Base-by-base conservation (phyloP, 305 asterid species). In the Rubia peregrina region DNA sequence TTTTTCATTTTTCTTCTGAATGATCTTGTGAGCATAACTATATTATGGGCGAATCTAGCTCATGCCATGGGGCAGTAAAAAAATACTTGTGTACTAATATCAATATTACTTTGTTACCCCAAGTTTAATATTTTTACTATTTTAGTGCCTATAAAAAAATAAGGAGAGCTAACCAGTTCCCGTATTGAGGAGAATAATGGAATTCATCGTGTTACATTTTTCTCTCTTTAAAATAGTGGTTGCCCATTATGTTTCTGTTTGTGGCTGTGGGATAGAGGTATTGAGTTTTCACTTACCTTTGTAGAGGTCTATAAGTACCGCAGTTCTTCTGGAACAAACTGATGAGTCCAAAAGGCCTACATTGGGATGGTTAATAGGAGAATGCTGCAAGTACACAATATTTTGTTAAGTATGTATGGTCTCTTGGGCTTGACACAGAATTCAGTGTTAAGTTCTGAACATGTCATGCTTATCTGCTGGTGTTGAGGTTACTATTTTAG, bases 281-380 rank as follows among this genome's bases (percentile, higher is more conserved):
- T 30, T 30, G 36, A 30, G 36, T 30, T 30, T 30, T 30, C 36
- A 30, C 36, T 61, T 13, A 13, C 42, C 30, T 36, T 41, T 61
- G 19, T 14, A 61, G 65, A 61, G 65, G 65, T 30, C 36, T 61
- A 36, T 22, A 26, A 61, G 65, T 61, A n/a, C 65, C 65, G 30
- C 65, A 11, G 42, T 26, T 30, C 7, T 11, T 26, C 42, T 26
- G 65, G 7, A 61, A 61, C 2, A 17, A 61, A 61, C 17, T 13
- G 22, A 61, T 14, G 66, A 30, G 66, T 30, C 51, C 51, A 44
- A 44, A 44, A 44, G 13, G 13, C 51, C 14, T 44, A 13, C 11
- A 6, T 36, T 36, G 19, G 48, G 67, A 33, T 42, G 43, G 40
- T 62, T 33, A 62, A 14, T 13, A 67, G 65, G n/a, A 55, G 40